Evolutionary conservation across 2,329 filamentous ascomycete genomes (phyloP), one percentile per base, ranked within the genome.

Genomic region (Cladosporium sp.): DNA sequence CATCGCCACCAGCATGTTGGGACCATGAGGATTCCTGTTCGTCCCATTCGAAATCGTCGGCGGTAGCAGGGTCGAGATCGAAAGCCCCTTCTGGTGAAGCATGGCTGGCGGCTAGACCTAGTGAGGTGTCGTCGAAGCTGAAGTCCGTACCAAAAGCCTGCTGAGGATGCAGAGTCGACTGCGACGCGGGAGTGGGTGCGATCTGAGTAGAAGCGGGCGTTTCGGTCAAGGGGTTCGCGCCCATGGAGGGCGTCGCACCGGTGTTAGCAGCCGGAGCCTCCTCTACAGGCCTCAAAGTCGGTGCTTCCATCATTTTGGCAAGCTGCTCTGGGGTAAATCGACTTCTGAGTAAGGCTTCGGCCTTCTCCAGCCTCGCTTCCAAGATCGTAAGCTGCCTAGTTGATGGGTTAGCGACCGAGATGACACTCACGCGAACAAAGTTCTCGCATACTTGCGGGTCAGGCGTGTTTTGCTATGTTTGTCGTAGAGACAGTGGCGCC

Each of bases 401-500:
- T 28, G 22, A 7, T 28, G 22, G 22, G 22, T 28, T 7, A 28
- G 22, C 22, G 7, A 28, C 22, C 7, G 4, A 28, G 22, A 28
- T 5, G 22, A 28, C 22, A 28, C 22, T 28, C 5, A 28, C 7
- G 22, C 7, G 22, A 43, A 14, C 7, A 31, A n/a, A 11, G 16
- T n/a, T 11, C 1, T 32, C 14, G 40, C 48, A 18, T 50, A 50
- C 48, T 50, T 50, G 38, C 48, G 48, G 11, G 48, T 50, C 32
- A 50, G 43, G 32, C 48, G 48, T 9, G 48, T 50, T n/a, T 40
- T 50, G 41, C 48, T 43, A 37, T 50, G 38, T 14, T 50, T 50
- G 32, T 50, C 48, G 10, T 50, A 50, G 38, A 50, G 33, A 43
- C 48, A 50, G 48, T 50, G 48, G 31, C 48, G 48, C 43, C 48